phyloP scores from a whole-genome alignment of 805 yeast genomes.

The Dipodascopsis uninucleata region DNA sequence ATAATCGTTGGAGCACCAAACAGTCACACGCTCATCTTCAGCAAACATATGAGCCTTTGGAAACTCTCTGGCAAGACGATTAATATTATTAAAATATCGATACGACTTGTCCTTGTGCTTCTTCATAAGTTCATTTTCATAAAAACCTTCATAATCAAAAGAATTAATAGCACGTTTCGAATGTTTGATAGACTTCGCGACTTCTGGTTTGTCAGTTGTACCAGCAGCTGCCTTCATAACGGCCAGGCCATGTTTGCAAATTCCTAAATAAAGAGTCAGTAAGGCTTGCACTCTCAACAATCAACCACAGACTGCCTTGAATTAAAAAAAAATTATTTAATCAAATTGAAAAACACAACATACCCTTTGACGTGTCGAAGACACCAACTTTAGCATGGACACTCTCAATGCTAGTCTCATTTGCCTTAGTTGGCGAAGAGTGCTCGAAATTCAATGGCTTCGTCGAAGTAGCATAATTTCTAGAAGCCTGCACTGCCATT shows the following conservation, averaged over 20 bases:
- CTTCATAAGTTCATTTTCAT: constrained; percentile 60
- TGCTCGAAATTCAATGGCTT: constrained; percentile 23
- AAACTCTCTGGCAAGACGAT: constrained; percentile 88
- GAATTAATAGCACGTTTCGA: constrained; percentile 31
- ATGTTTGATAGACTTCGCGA: constrained; percentile 2
- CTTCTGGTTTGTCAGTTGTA: constrained; percentile 10
- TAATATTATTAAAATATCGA: constrained; percentile 94
- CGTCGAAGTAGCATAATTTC: constrained; percentile 23
- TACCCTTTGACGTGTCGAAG: constrained; percentile 31
- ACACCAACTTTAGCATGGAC: constrained; percentile 32
- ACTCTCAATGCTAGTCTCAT: constrained; percentile 28
- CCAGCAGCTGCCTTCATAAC: constrained; percentile 28
- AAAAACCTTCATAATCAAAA: constrained; percentile 70
- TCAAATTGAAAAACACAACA: constrained; percentile 4
- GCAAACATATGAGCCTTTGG: constrained; percentile 83
- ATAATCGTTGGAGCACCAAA: constrained; percentile 99
- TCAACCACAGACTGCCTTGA: too few relatives aligned
- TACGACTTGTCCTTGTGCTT: constrained; percentile 89
- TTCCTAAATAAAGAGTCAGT: constrained; percentile 12
- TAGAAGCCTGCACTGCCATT: constrained; percentile 37
- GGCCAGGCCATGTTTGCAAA: constrained; percentile 27
- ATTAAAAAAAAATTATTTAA: neutral
- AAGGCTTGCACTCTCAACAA: too few relatives aligned
- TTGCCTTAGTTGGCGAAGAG: constrained; percentile 22
- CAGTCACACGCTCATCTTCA: constrained; percentile 77